Evolutionary conservation across 2,329 filamentous ascomycete genomes (phyloP).

Genomic region (Clathrospora elynae): DNA sequence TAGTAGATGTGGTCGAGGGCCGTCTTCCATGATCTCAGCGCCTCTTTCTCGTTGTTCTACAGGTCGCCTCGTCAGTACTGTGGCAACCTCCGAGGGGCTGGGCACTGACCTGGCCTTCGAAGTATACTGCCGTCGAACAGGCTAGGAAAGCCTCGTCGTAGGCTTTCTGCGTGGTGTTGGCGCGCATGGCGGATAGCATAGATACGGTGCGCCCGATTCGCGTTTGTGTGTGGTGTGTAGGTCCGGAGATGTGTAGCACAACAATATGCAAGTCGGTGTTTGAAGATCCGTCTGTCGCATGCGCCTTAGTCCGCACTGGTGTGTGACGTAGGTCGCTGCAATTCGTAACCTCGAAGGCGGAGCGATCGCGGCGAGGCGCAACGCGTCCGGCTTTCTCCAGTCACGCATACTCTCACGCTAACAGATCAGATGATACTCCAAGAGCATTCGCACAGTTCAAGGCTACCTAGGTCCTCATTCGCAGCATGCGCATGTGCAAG

Average conservation of each 20-base stretch:
- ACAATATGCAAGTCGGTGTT: conserved; percentile 19
- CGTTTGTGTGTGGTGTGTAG: conserved; percentile 52
- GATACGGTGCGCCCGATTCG: conserved; percentile 8
- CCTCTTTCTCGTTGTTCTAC: conserved; percentile 89
- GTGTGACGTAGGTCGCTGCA: conserved; percentile 44
- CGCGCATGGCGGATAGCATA: conserved; percentile 51
- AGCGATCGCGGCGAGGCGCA: conserved; percentile 20
- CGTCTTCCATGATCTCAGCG: conserved; percentile 84
- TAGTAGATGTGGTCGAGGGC: conserved; percentile 89
- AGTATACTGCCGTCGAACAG: conserved; percentile 95
- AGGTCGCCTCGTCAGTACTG: conserved; percentile 4
- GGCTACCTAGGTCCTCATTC: no score
- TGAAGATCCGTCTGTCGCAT: conserved; percentile 27
- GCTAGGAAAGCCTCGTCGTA: conserved; percentile 96
- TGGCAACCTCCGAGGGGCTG: conserved; percentile 1
- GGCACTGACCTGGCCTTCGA: conserved; percentile 78
- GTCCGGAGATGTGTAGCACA: conserved; percentile 12
- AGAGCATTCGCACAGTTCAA: no score
- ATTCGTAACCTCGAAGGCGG: conserved; percentile 21
- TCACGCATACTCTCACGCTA: conserved; percentile 1
- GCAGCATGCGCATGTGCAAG: conserved; percentile 28
- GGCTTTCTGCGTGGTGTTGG: conserved; percentile 85
- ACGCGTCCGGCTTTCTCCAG: conserved; percentile 20
- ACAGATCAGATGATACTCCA: conserved; percentile 1
- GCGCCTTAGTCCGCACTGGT: conserved; percentile 31